Evolutionary conservation across 1,284 basidiomycete genomes (phyloP), one percentile per base, ranked within the genome.

Genomic region (Porodaedalea pini): DNA sequence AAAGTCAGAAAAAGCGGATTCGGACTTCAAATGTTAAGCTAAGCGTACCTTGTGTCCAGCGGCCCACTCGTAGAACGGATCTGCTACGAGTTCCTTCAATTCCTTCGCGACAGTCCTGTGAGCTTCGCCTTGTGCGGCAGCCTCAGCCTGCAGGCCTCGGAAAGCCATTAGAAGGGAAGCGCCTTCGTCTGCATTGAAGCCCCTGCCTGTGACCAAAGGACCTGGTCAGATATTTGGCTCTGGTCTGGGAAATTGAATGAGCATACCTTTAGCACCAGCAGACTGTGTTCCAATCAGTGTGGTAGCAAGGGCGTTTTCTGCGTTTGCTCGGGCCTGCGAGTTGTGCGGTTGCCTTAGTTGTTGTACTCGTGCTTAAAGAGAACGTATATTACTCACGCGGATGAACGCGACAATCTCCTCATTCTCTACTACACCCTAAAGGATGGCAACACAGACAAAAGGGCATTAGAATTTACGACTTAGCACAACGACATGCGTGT

Each of bases 351-450:
- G 52, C 61, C 39, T 60, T 40, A 55, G 54, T 59, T 27, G 52
- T 36, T 43, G 39, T 41, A 39, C 32, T 48, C 37, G 51, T 21
- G 25, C 23, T 44, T 25, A 13, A 41, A 7, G 21, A 11, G 19
- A 27, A 32, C 13, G 19, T 27, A 58, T 15, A 41, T 40, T 6
- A 70, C 82, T 60, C 68, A 92, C 92, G 70, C 85, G 78, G 57
- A 96, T 86, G 72, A 94, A 94, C 21, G 81, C 76, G 54, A 89
- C 75, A 43, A 94, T 82, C 69, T 94, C 88, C 60, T 85, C 80
- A 72, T 93, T 88, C 75, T 95, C 92, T 17, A 78, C 77, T 23
- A 82, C 74, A 37, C 89, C 88, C 88, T 91, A 66, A 37, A 39
- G 17, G 19, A 58, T 11, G 51, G 15, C 1, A 19, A 49, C 67